These are phyloP conservation scores for Magnusiomyces tetraspermus DNA, from an alignment of 1,139 yeast genomes.

Conservation along the genomic window DNA sequence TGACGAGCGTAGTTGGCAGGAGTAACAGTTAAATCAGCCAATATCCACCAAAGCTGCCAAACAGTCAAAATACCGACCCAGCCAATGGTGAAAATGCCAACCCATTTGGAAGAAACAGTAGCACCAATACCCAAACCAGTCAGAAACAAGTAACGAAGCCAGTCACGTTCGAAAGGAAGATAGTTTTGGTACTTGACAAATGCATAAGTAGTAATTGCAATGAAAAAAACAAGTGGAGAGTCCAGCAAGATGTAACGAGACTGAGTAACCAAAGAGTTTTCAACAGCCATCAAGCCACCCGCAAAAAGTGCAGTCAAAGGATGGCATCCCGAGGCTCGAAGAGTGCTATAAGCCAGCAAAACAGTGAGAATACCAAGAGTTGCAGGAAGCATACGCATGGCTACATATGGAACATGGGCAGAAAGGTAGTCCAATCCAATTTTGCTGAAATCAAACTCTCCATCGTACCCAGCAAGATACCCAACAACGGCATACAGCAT, in stretches of 20 bases:
- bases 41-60: conserved; percentile 73
- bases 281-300: conserved; percentile 62
- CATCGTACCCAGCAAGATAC: conserved; percentile 79
- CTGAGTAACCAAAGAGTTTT: conserved; percentile 80
- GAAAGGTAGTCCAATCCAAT: conserved; percentile 76
- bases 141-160: conserved; percentile 63
- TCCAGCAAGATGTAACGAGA: conserved; percentile 85
- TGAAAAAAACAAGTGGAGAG: conserved; percentile 82
- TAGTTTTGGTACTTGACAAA: conserved; percentile 74
- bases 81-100: conserved; percentile 84
- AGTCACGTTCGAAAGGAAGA: conserved; percentile 55
- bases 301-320: conserved; percentile 64
- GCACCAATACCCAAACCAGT: conserved; percentile 81
- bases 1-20: conserved; percentile 44
- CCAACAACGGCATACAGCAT: conserved; percentile 86
- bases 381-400: conserved; percentile 85
- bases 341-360: conserved; percentile 64
- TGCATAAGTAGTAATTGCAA: conserved; percentile 75
- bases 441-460: conserved; percentile 78
- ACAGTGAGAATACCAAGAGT: conserved; percentile 73
- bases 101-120: conserved; percentile 90
- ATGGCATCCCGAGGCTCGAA: conserved; percentile 80
- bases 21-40: conserved; percentile 74
- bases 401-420: conserved; percentile 53
- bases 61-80: conserved; percentile 80